Percentiles rank a stretch among this genome's conserved stretches.
These are phyloP conservation scores for Lepidium aucheri DNA, from an alignment of 345 rosid species.

Conservation along the genomic window DNA sequence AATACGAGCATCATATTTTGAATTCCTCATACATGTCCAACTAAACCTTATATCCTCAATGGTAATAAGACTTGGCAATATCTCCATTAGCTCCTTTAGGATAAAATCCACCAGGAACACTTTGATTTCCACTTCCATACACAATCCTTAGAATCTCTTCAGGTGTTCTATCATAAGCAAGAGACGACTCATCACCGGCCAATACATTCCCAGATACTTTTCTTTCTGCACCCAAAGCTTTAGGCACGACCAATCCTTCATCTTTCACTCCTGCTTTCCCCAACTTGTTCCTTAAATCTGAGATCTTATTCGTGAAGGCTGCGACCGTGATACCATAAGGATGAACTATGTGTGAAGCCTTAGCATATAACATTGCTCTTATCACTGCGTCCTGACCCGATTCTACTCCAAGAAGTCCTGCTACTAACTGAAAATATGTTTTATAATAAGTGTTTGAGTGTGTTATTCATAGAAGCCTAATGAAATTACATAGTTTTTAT, in stretches of 20 bases:
- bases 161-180: constrained; percentile 47
- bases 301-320: constrained; percentile 22
- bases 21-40: too few species aligned
- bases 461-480: too few species aligned
- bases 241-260: constrained; percentile 49
- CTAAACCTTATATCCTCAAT: too few species aligned
- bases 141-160: constrained; percentile 55
- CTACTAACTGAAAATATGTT: constrained; percentile 61
- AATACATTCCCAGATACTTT: constrained; percentile 49
- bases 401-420: constrained; percentile 73
- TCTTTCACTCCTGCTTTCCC: constrained; percentile 36
- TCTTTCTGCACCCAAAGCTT: constrained; percentile 39
- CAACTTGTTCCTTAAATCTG: constrained; percentile 15
- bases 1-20: too few species aligned
- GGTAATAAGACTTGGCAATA: constrained; percentile 40
- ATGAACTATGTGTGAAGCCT: constrained; percentile 19
- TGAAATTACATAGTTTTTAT: too few species aligned
- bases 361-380: constrained; percentile 44
- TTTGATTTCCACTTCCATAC: constrained; percentile 55
- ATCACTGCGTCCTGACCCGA: constrained; percentile 86
- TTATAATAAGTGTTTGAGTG: too few species aligned
- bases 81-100: constrained; percentile 59
- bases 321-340: constrained; percentile 29
- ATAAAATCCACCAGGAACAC: constrained; percentile 54
- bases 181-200: constrained; percentile 42